phyloP scores from a whole-genome alignment of 2,329 filamentous ascomycete genomes.

The Calonectria multiphialidica region DNA sequence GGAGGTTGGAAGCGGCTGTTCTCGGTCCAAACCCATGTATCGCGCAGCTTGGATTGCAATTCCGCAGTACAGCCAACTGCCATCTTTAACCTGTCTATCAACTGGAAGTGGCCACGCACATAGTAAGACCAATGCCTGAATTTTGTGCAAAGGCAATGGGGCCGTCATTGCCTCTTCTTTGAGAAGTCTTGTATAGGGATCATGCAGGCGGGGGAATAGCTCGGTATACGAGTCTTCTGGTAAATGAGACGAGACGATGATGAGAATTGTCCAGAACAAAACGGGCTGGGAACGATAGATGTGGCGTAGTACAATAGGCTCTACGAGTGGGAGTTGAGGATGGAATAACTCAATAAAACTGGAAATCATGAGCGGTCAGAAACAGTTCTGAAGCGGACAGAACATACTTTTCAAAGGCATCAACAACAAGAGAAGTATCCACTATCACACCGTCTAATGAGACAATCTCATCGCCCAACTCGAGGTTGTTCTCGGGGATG shows the following conservation, averaged over 20 bases:
- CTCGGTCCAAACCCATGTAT: slow-evolving; percentile 32
- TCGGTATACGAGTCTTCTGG: neutral
- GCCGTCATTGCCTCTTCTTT: slow-evolving; percentile 22
- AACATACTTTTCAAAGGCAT: slow-evolving; percentile 27
- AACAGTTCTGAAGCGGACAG: accelerated
- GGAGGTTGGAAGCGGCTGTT: slow-evolving; percentile 26
- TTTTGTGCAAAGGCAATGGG: slow-evolving; percentile 31
- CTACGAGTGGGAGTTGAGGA: slow-evolving; percentile 29
- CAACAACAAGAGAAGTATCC: slow-evolving; percentile 15
- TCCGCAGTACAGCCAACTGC: slow-evolving; percentile 34
- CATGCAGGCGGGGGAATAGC: neutral
- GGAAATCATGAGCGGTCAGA: neutral
- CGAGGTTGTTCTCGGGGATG: slow-evolving; percentile 25
- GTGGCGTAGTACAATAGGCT: slow-evolving; percentile 3
- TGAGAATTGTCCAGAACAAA: slow-evolving; percentile 36
- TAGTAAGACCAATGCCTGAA: slow-evolving; percentile 29
- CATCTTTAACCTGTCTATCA: slow-evolving; percentile 23
- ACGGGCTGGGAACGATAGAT: slow-evolving; percentile 22
- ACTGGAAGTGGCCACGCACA: slow-evolving; percentile 33
- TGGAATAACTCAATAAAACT: slow-evolving; percentile 35
- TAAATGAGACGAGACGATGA: slow-evolving; percentile 22
- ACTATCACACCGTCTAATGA: slow-evolving; percentile 13
- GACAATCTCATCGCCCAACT: neutral
- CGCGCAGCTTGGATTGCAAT: slow-evolving; percentile 32
- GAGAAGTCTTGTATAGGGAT: slow-evolving; percentile 20